Conservation (phyloP, 2,329 filamentous ascomycete genomes). For the Pseudogymnoascus sp. region DNA sequence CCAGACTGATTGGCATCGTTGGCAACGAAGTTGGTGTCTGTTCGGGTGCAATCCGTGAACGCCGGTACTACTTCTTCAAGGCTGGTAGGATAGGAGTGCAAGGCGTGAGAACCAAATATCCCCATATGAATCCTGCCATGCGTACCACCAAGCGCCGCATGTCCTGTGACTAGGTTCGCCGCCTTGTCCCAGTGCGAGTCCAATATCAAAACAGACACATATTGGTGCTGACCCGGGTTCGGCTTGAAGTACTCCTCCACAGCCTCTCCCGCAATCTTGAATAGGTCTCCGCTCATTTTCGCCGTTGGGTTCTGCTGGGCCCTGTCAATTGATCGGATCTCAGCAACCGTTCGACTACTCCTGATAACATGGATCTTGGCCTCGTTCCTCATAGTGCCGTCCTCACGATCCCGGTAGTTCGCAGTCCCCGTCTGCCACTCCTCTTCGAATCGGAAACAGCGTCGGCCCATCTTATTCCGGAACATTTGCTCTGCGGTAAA, state of each 20-base stretch:
- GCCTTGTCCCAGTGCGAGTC: slow-evolving; percentile 82
- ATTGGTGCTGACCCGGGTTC: slow-evolving; percentile 71
- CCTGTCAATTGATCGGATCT: slow-evolving; percentile 70
- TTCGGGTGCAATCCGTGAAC: slow-evolving; percentile 85
- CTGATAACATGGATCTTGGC: slow-evolving; percentile 84
- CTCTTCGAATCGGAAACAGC: slow-evolving; percentile 87
- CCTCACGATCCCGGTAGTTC: slow-evolving; percentile 66
- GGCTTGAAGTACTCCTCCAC: slow-evolving; percentile 72
- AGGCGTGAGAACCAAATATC: slow-evolving; percentile 85
- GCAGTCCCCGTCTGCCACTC: slow-evolving; percentile 84
- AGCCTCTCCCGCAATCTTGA: slow-evolving; percentile 69
- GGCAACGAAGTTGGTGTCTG: slow-evolving; percentile 70
- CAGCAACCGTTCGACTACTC: slow-evolving; percentile 73
- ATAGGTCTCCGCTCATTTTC: slow-evolving; percentile 66
- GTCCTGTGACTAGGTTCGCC: slow-evolving; percentile 65
- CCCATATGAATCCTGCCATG: slow-evolving; percentile 68
- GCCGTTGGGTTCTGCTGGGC: slow-evolving; percentile 72
- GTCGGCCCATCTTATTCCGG: slow-evolving; percentile 76
- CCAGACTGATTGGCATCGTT: slow-evolving; percentile 85
- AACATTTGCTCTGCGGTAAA: slow-evolving; percentile 97
- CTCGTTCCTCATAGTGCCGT: slow-evolving; percentile 76
- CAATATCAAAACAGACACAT: slow-evolving; percentile 79
- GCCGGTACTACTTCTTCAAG: slow-evolving; percentile 87
- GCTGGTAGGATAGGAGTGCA: slow-evolving; percentile 84
- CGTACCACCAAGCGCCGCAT: slow-evolving; percentile 77